Evolutionary conservation across 257 asterid genomes (phyloP), one percentile per base, ranked within the genome.

Genomic region (Voacanga thouarsii): DNA sequence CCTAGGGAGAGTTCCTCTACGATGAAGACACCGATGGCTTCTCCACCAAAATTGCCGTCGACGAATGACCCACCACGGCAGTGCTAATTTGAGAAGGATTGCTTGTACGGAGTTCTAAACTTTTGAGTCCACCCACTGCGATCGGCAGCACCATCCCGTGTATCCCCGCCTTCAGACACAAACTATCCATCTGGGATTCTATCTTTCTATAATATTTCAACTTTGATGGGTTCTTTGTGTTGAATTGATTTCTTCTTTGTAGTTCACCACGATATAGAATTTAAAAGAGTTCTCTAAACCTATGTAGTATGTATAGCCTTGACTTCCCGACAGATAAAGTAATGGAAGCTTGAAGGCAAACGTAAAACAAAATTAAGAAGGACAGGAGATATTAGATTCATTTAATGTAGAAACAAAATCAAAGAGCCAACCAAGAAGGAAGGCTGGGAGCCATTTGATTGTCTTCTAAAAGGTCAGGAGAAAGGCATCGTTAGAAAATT

Each of bases 1-100:
- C 97, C 97, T 97, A 93, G 4, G 87, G 92, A 69, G 70, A 74
- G 70, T 83, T 89, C 82, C 86, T 86, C 45, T 39, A 68, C 12
- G 68, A 66, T 64, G 77, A 45, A 50, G 55, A 50, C 49, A 75
- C 79, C 12, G 88, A 75, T 14, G 83, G 90, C 78, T 87, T 89
- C 53, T 90, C 90, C 70, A 87, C 83, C 56, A 97, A 83, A 64
- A 89, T 84, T 61, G 88, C 80, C 7, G 95, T 44, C 39, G 85
- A 39, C 3, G 86, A 67, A 15, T 83, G 74, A 16, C 85, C 81
- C 9, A 65, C 84, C 0, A 80, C 67, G 44, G 71, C 72, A 76
- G 79, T 45, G 65, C 84, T 75, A 83, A 82, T n/a, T 23, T 80
- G 87, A 1, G 85, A 57, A 3, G 81, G 64, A 12, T 82, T 89